Evolutionary conservation across 805 yeast genomes (phyloP).

Genomic region (Wickerhamiella musiphila): DNA sequence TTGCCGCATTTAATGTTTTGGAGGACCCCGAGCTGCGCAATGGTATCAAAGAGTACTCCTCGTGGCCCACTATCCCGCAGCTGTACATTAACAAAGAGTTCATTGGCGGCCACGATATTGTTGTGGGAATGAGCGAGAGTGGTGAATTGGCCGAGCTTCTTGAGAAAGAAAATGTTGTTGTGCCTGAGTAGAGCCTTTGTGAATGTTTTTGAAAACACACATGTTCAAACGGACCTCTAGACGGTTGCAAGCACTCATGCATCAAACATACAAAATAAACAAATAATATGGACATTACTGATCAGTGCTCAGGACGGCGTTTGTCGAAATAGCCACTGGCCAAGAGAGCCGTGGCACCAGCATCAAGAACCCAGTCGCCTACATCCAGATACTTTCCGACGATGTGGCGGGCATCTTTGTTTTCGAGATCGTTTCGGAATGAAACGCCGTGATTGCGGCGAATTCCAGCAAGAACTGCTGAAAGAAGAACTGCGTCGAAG

Average conservation of each 20-base stretch:
- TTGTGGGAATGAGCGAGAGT: constrained; percentile 64
- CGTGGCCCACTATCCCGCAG: constrained; percentile 99
- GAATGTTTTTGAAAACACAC: no score
- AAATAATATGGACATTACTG: no score
- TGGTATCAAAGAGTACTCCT: constrained; percentile 86
- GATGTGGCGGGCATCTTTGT: constrained; percentile 26
- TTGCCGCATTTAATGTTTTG: constrained; percentile 91
- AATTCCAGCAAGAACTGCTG: constrained; percentile 73
- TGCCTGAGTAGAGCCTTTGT: constrained; percentile 37
- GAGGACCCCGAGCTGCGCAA: constrained; percentile 89
- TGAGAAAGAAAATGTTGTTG: constrained; percentile 60
- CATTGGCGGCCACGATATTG: constrained; percentile 93
- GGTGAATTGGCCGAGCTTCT: constrained; percentile 84
- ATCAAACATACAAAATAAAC: no score
- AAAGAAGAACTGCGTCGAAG: constrained; percentile 58
- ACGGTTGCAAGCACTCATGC: no score
- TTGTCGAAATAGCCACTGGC: constrained; percentile 54
- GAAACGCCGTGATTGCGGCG: constrained; percentile 67
- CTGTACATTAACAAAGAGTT: constrained; percentile 76
- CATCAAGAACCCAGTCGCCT: constrained; percentile 76
- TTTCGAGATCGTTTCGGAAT: constrained; percentile 32
- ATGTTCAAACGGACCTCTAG: no score
- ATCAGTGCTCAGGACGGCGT: constrained; percentile 14
- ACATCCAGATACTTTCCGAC: constrained; percentile 51
- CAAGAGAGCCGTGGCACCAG: constrained; percentile 48